These are phyloP conservation scores for Sugiyamaella pinicola DNA, from an alignment of 1,139 yeast species.

Conservation along the genomic window DNA sequence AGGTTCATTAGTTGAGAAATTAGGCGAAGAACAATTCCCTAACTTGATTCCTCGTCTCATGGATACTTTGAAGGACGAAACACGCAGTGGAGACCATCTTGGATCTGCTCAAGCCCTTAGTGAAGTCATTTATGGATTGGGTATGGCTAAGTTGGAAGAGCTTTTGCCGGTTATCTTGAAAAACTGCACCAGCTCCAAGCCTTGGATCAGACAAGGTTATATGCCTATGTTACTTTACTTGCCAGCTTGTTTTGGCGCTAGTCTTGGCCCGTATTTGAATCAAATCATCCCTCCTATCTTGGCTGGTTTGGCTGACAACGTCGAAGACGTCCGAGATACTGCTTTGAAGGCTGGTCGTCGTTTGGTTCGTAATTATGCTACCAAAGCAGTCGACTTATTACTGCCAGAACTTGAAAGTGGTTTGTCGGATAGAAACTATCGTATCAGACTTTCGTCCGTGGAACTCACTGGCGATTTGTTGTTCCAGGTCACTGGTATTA, in stretches of 20 bases:
- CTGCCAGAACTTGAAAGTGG: slow-evolving; percentile 94
- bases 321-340: slow-evolving; percentile 84
- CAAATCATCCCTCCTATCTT: slow-evolving; percentile 88
- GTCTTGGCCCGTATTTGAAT: slow-evolving; percentile 84
- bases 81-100: slow-evolving; percentile 86
- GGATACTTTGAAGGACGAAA: slow-evolving; percentile 73
- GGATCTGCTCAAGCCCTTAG: slow-evolving; percentile 98
- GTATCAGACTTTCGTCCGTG: slow-evolving; percentile 91
- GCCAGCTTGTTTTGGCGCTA: slow-evolving; percentile 93
- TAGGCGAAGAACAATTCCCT: slow-evolving; percentile 97
- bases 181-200: slow-evolving; percentile 67
- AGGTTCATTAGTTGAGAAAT: slow-evolving; percentile 92
- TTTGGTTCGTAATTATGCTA: slow-evolving; percentile 88
- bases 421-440: slow-evolving; percentile 74
- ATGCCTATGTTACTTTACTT: slow-evolving; percentile 86
- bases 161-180: slow-evolving; percentile 75
- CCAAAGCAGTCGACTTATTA: slow-evolving; percentile 87
- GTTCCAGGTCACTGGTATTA: slow-evolving; percentile 92
- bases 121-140: slow-evolving; percentile 91
- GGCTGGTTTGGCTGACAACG: slow-evolving; percentile 85
- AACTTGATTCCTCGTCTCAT: slow-evolving; percentile 81
- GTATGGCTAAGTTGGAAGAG: slow-evolving; percentile 83
- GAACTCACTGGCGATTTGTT: slow-evolving; percentile 96
- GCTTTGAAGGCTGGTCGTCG: slow-evolving; percentile 92
- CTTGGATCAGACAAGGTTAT: slow-evolving; percentile 85